These are phyloP conservation scores for Taiozyma sp. DNA, from an alignment of 1,139 yeast species.

Conservation along the genomic window DNA sequence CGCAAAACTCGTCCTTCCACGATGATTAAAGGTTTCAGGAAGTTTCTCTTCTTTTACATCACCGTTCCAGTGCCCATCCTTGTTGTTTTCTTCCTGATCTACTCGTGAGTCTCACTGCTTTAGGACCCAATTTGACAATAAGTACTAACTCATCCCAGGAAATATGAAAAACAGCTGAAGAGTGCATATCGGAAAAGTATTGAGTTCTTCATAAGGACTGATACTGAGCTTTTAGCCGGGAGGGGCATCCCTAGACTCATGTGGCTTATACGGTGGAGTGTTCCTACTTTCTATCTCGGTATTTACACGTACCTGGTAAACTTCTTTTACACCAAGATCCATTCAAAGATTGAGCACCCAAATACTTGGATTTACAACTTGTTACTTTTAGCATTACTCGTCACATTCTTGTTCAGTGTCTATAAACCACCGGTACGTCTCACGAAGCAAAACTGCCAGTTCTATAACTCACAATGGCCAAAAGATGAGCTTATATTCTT, in stretches of 20 bases:
- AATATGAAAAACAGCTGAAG: neutral
- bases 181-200: neutral
- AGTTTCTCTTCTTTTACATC: neutral
- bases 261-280: constrained; percentile 11
- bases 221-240: neutral
- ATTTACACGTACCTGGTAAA: constrained; percentile 40
- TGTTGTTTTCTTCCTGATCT: neutral
- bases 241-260: neutral
- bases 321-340: constrained; percentile 41
- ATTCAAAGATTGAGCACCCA: constrained; percentile 27
- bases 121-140: neutral
- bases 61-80: constrained; percentile 1
- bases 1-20: neutral
- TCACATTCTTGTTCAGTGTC: constrained; percentile 40
- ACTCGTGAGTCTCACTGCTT: neutral
- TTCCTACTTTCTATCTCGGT: constrained; percentile 14
- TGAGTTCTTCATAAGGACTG: neutral
- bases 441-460: constrained; percentile 16
- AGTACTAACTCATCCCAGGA: neutral
- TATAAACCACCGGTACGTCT: constrained; percentile 55
- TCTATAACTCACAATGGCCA: constrained; percentile 5
- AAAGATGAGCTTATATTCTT: constrained; percentile 20
- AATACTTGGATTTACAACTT: constrained; percentile 11
- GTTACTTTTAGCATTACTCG: constrained; percentile 30
- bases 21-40: neutral